Conservation (phyloP, 352 stramenopile genomes). For the Phytopythium boreale region DNA sequence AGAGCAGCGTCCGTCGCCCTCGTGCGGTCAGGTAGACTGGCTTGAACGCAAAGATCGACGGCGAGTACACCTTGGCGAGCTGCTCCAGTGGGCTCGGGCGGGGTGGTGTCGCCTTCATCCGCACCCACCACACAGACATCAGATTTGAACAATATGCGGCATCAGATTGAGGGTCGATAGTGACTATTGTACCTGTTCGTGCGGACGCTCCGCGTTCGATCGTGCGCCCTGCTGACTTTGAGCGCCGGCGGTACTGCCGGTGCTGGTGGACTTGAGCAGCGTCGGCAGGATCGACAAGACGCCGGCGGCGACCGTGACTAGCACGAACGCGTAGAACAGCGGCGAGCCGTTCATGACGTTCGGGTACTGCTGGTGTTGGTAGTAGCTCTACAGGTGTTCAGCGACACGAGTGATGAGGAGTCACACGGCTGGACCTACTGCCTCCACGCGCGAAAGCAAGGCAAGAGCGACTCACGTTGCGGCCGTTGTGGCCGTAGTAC, state of each 20-base stretch:
- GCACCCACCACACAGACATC: not conserved
- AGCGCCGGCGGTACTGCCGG: conserved; percentile 1
- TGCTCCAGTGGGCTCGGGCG: conserved; percentile 36
- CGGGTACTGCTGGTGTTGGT: conserved; percentile 29
- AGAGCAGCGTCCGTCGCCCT: conserved; percentile 55
- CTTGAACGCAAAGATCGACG: conserved; percentile 68
- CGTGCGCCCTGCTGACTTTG: not conserved
- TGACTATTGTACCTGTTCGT: not conserved
- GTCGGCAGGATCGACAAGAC: conserved; percentile 41
- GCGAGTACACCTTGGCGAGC: conserved; percentile 65
- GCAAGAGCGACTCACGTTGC: conserved; percentile 18
- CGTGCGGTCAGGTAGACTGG: conserved; percentile 58
- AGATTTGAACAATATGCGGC: not conserved
- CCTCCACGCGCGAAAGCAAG: too few species aligned
- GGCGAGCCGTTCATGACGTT: conserved; percentile 35
- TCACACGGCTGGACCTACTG: too few species aligned
- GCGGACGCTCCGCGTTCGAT: not conserved
- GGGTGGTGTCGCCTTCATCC: conserved; percentile 11
- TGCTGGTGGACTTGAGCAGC: conserved; percentile 9
- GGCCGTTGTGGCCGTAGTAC: conserved; percentile 24
- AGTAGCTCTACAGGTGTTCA: conserved; percentile 15
- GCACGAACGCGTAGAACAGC: conserved; percentile 43
- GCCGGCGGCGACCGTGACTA: conserved; percentile 41
- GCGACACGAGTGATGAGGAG: not conserved
- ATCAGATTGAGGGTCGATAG: too few species aligned